Evolutionary conservation across 2,329 filamentous ascomycete genomes (phyloP).

Genomic region (Mycocentrospora acerina): DNA sequence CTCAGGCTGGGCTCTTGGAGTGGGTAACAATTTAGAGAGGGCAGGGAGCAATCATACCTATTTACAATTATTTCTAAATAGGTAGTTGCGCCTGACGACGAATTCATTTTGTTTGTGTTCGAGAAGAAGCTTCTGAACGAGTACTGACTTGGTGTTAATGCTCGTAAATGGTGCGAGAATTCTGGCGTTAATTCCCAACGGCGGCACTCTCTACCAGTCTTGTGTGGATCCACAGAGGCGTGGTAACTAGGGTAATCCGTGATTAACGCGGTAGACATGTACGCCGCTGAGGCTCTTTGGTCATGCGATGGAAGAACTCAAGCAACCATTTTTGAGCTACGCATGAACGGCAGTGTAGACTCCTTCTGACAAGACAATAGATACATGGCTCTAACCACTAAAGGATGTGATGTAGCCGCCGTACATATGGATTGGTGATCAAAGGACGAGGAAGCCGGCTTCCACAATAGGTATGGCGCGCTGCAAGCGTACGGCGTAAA

Average conservation of each 20-base stretch:
- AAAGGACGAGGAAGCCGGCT: conserved; percentile 6
- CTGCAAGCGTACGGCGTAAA: conserved; percentile 7
- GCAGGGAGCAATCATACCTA: no score
- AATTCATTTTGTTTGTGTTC: no score
- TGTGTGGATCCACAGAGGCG: background rate
- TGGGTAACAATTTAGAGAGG: conserved; percentile 3
- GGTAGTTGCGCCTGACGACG: no score
- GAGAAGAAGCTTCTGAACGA: no score
- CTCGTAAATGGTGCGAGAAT: no score
- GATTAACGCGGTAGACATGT: conserved; percentile 1
- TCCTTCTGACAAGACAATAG: no score
- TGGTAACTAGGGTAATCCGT: conserved; percentile 1
- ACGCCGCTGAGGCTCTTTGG: no score
- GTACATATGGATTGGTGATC: conserved; percentile 3
- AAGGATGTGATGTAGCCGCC: conserved; percentile 8
- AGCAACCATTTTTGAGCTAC: no score
- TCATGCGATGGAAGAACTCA: no score
- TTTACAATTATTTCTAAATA: no score
- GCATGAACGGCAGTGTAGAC: conserved; percentile 1
- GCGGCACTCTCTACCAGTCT: background rate
- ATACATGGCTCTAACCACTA: conserved; percentile 2
- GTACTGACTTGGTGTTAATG: no score
- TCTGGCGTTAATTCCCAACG: background rate
- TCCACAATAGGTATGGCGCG: background rate
- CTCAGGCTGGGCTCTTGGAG: conserved; percentile 1